These are phyloP conservation scores for Chalciporus pseudorubinellus DNA, from an alignment of 768 basidiomycete genomes.

Conservation along the genomic window DNA sequence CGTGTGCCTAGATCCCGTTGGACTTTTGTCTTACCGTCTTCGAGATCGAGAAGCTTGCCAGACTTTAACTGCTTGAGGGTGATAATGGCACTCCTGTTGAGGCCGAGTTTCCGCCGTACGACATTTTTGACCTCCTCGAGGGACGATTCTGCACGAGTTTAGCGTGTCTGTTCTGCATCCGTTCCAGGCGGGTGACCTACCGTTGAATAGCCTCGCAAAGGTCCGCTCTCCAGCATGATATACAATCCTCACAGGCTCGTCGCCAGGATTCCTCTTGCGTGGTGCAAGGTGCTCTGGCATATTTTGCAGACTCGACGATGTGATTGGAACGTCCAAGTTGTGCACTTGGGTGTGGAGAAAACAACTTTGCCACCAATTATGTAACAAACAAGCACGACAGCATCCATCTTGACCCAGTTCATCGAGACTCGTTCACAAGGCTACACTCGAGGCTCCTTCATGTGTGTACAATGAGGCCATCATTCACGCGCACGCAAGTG, in stretches of 20 bases:
- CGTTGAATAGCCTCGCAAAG: constrained; percentile 27
- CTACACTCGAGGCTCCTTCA: too few relatives aligned
- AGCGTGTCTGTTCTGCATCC: not conserved
- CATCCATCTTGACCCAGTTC: too few relatives aligned
- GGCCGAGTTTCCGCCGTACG: constrained; percentile 59
- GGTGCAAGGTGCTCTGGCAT: not conserved
- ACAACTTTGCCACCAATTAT: not conserved
- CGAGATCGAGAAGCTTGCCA: constrained; percentile 59
- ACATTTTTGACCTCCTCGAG: constrained; percentile 55
- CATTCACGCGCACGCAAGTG: too few relatives aligned
- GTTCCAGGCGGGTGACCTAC: too few relatives aligned
- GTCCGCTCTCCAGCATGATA: constrained; percentile 35
- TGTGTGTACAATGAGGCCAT: too few relatives aligned
- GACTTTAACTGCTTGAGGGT: constrained; percentile 53
- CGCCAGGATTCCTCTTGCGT: not conserved
- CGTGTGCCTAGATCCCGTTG: not conserved
- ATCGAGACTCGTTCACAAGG: too few relatives aligned
- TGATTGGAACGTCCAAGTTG: not conserved
- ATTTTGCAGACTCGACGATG: not conserved
- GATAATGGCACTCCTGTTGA: constrained; percentile 38
- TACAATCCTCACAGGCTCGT: constrained; percentile 31
- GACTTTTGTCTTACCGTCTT: constrained; percentile 54
- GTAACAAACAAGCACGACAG: too few relatives aligned
- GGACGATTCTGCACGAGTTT: constrained; percentile 49
- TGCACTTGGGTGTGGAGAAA: not conserved